phyloP scores from a whole-genome alignment of 2,329 filamentous ascomycete species.

The Neurospora crassa region DNA sequence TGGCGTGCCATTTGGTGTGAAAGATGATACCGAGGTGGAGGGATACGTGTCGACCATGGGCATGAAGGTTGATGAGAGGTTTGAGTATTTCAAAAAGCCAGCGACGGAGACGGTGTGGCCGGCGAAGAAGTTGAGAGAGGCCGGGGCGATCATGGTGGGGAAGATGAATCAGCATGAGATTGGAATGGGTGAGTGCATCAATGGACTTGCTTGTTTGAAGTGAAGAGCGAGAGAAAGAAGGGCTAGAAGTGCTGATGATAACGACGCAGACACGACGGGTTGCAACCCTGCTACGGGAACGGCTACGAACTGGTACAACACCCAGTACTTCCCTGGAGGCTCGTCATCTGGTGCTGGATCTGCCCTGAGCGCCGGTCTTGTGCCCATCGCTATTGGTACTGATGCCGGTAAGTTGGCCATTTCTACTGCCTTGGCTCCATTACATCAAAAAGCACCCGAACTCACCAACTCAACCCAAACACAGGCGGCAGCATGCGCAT shows the following conservation, averaged over 20 bases:
- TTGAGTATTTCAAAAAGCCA: slow-evolving; percentile 38
- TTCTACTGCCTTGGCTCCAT: not conserved
- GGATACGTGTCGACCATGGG: slow-evolving; percentile 62
- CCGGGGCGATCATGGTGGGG: slow-evolving; percentile 65
- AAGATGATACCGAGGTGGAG: slow-evolving; percentile 67
- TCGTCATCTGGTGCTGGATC: slow-evolving; percentile 72
- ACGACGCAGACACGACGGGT: slow-evolving; percentile 64
- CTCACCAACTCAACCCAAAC: not conserved
- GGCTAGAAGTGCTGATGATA: not conserved
- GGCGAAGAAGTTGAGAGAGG: slow-evolving; percentile 59
- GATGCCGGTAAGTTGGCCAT: slow-evolving; percentile 44
- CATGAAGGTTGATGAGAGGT: slow-evolving; percentile 48
- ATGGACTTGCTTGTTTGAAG: not conserved
- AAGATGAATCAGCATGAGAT: slow-evolving; percentile 76
- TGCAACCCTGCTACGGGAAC: slow-evolving; percentile 71
- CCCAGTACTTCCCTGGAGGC: slow-evolving; percentile 68
- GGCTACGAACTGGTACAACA: slow-evolving; percentile 69
- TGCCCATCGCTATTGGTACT: slow-evolving; percentile 66
- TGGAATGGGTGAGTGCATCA: slow-evolving; percentile 48
- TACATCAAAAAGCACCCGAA: not conserved
- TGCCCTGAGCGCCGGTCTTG: slow-evolving; percentile 56
- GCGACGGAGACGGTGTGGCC: slow-evolving; percentile 57
- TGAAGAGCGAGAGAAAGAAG: not conserved
- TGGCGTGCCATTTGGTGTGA: slow-evolving; percentile 73
- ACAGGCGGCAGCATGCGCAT: slow-evolving; percentile 61